A percentile compares a stretch with the other conserved stretches of the same genome.
phyloP scores from a whole-genome alignment of 2,329 filamentous ascomycete species.

The Penicillium olsonii region DNA sequence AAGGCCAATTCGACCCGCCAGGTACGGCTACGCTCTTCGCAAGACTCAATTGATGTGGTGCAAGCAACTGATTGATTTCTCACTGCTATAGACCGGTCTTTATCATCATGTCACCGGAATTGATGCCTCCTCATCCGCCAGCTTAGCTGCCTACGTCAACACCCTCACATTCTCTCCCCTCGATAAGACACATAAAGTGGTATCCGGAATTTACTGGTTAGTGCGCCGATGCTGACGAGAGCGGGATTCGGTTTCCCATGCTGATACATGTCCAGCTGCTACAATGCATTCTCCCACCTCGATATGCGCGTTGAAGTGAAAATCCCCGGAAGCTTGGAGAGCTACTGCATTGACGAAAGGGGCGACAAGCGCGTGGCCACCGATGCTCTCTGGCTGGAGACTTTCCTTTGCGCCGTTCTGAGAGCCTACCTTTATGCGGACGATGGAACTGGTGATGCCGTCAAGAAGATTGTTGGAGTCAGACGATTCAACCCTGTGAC shows the following conservation, averaged over 20 bases:
- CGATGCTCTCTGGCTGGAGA: conserved; percentile 94
- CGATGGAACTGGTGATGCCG: conserved; percentile 88
- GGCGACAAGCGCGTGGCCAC: conserved; percentile 92
- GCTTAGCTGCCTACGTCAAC: conserved; percentile 96
- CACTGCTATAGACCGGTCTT: conserved; percentile 68
- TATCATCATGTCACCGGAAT: conserved; percentile 98
- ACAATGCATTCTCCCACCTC: conserved; percentile 97
- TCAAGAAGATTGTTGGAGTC: conserved; percentile 96
- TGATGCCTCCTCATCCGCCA: conserved; percentile 95
- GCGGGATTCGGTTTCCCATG: not conserved
- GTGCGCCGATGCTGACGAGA: conserved; percentile 25
- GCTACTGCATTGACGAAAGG: conserved; percentile 95
- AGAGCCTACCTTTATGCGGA: conserved; percentile 96
- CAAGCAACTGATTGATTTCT: conserved; percentile 5
- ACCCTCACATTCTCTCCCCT: conserved; percentile 89
- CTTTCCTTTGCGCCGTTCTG: conserved; percentile 91
- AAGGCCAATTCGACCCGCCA: conserved; percentile 60
- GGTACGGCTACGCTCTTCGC: conserved; percentile 39
- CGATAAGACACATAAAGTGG: conserved; percentile 83
- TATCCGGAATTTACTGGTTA: conserved; percentile 92
- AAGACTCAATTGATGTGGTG: not conserved
- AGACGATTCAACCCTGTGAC: conserved; percentile 96
- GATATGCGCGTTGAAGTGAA: conserved; percentile 99
- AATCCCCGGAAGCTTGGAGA: conserved; percentile 93
- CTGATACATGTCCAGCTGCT: conserved; percentile 63